phyloP scores from a whole-genome alignment of 179 eudicot species.

The Drosera spatulata region DNA sequence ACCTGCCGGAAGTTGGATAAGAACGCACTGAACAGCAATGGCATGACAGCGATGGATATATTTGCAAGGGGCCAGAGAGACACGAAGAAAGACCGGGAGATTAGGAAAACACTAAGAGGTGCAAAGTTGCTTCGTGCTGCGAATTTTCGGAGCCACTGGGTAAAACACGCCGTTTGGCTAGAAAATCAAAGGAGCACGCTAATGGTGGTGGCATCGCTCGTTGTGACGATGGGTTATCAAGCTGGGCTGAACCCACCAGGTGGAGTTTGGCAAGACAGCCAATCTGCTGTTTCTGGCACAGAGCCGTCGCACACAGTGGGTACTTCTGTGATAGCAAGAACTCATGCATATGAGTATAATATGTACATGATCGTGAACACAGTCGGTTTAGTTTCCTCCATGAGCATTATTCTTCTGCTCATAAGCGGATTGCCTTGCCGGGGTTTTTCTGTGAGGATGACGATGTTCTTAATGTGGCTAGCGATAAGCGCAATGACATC shows the following conservation, averaged over 20 bases:
- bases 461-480: background rate
- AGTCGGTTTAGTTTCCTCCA: too few relatives aligned
- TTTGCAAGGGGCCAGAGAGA: conserved; percentile 10
- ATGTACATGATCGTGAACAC: too few relatives aligned
- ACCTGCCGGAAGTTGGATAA: background rate
- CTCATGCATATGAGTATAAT: too few relatives aligned
- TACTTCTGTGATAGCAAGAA: too few relatives aligned
- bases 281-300: too few relatives aligned
- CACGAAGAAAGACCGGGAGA: background rate
- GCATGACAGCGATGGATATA: conserved; percentile 14
- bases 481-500: background rate
- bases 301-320: too few relatives aligned
- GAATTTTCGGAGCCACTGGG: background rate
- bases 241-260: conserved; percentile 29
- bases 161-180: conserved; percentile 14
- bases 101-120: background rate
- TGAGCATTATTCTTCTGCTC: too few relatives aligned
- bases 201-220: conserved; percentile 27
- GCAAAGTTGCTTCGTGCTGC: background rate
- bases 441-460: background rate
- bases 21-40: conserved; percentile 11
- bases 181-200: conserved; percentile 16
- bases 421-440: too few relatives aligned
- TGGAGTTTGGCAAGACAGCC: conserved; percentile 20
- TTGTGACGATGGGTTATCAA: conserved; percentile 31